Conservation (phyloP, 495 filamentous ascomycete species). For the Hypoxylon lenormandii region DNA sequence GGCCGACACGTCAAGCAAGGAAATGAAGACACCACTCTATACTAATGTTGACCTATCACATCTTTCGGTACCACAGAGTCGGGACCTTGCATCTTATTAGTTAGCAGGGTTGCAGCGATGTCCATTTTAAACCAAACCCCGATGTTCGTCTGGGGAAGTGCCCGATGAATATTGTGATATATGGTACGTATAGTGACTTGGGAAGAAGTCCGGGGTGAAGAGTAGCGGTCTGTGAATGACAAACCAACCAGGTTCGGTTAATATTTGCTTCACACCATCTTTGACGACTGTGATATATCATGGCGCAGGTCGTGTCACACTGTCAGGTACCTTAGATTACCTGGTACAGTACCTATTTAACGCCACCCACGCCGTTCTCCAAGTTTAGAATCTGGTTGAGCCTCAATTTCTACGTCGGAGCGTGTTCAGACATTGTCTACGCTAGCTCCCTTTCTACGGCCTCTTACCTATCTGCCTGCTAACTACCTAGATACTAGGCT, state of each 20-base stretch:
- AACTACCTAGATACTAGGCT: too few relatives aligned
- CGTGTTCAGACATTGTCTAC: background rate
- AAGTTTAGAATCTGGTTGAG: background rate
- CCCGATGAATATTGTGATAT: slow-evolving; percentile 5
- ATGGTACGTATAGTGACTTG: slow-evolving; percentile 22
- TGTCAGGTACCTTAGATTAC: slow-evolving; percentile 8
- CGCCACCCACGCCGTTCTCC: background rate
- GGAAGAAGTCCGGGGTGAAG: background rate
- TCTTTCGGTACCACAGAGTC: slow-evolving; percentile 19
- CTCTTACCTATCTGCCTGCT: too few relatives aligned
- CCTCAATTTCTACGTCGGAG: background rate
- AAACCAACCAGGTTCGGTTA: slow-evolving; percentile 3
- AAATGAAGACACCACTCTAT: slow-evolving; percentile 32
- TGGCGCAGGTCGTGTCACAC: slow-evolving; percentile 2
- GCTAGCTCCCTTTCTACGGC: background rate
- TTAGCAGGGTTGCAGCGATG: background rate
- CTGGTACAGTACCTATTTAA: background rate
- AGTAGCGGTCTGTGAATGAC: slow-evolving; percentile 33
- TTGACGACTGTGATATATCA: background rate
- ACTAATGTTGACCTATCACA: slow-evolving; percentile 11
- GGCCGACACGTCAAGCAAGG: slow-evolving; percentile 22
- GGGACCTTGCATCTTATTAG: slow-evolving; percentile 2
- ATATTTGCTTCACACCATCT: slow-evolving; percentile 5
- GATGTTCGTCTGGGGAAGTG: slow-evolving; percentile 15
- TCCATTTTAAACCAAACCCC: background rate